Percentiles rank a stretch among this genome's conserved stretches.
These are phyloP conservation scores for Apophysomyces trapeziformis DNA, from an alignment of 371 early-diverging fungal genomes.

Conservation along the genomic window DNA sequence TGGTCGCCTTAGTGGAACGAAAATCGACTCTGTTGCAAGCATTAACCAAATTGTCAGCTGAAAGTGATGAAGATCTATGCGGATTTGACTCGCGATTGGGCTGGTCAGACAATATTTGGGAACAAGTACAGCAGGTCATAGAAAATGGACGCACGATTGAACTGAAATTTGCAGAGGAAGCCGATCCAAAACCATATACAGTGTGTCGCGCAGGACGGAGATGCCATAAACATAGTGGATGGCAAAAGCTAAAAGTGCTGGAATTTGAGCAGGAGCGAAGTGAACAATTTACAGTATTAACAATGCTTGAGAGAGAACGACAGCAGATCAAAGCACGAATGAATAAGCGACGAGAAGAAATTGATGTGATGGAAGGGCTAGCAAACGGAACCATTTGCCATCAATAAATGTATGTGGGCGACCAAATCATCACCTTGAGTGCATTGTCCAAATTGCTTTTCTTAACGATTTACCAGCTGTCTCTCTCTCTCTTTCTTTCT, in stretches of 20 bases:
- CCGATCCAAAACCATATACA: constrained; percentile 8
- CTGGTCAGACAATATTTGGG: constrained; percentile 51
- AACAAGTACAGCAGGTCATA: constrained; percentile 7
- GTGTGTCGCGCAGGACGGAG: constrained; percentile 19
- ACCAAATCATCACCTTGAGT: too few relatives aligned
- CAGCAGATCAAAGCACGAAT: constrained; percentile 49
- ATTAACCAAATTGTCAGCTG: constrained; percentile 16
- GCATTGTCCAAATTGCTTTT: too few relatives aligned
- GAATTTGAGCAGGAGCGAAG: constrained; percentile 61
- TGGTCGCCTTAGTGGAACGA: constrained; percentile 26
- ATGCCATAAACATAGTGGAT: constrained; percentile 52
- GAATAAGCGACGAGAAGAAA: constrained; percentile 42
- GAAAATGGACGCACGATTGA: constrained; percentile 9
- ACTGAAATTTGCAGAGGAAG: not conserved
- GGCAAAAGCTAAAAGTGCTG: constrained; percentile 54
- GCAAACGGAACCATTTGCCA: constrained; percentile 41
- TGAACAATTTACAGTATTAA: constrained; percentile 36
- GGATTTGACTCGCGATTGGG: constrained; percentile 54
- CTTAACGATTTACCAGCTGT: too few relatives aligned
- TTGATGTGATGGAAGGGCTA: constrained; percentile 32
- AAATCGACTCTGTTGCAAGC: constrained; percentile 22
- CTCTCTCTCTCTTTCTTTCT: too few relatives aligned
- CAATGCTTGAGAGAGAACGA: constrained; percentile 40
- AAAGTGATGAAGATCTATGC: constrained; percentile 32
- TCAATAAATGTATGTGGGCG: not conserved